Evolutionary conservation across 2,329 filamentous ascomycete genomes (phyloP), one percentile per base, ranked within the genome.

Genomic region (Penicillium sp.): DNA sequence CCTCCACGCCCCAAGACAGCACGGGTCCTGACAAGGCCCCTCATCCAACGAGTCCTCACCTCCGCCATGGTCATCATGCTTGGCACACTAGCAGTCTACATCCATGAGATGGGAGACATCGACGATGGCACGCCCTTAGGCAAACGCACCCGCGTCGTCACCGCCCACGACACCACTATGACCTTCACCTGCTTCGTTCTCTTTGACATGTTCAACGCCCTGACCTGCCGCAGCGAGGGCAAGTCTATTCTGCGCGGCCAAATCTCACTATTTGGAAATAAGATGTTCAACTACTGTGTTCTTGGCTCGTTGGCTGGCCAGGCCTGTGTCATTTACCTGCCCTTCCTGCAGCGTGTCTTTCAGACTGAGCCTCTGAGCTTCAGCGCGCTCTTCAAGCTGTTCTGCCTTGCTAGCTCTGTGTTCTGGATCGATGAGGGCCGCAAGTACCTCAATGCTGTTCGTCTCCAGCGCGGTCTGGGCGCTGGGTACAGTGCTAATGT

Each of bases 131-230:
- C 58, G n/a, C 66, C 60, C n/a, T 57, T 70, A 0, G 69, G 67
- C 18, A 67, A 69, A 39, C 66, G 63, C n/a, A 68, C 70, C 3
- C 67, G 89, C 47, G 76, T 85, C 50, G 88, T 97, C 51, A 95
- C 86, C 1, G 88, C 89, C 43, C 89, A 95, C 60, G 93, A 98
- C 72, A 98, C 93, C 1, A 98, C 93, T 56, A 96, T 98, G 88
- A 97, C 93, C 0, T 98, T 98, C 68, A 98, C 93, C 5, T 95
- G 91, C 72, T 98, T 98, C 66, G 93, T 98, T 40, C 81, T 98
- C 46, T 98, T 97, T 71, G 93, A 98, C 77, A 98, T 98, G 93
- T 96, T 97, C 78, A 97, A 98, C 71, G 93, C 93, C 1, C 78
- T 98, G 20, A 86, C 89, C 13, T 98, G 93, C 72, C 88, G 93